Base-by-base conservation (phyloP, 805 yeast genomes). In the Nakazawaea anatomiae region DNA sequence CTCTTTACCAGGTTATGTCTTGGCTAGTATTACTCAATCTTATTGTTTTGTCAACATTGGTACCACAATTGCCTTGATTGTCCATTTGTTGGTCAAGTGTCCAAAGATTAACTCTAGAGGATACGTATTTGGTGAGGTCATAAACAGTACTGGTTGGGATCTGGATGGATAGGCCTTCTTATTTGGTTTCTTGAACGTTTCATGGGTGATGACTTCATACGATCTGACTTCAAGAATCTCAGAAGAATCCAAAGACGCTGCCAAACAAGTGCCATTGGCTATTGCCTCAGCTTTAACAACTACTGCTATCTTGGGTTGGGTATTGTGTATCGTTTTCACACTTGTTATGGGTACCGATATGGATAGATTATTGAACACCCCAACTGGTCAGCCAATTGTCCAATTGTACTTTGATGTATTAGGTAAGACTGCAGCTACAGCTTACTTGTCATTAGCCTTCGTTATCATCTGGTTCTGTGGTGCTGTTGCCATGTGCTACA, bases 131-230 rank as follows among this genome's bases (percentile, higher is more conserved):
- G 71, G 76, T 27, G 64, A 66, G 47, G 72, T 77, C 50, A 70
- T 73, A 44, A 72, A 77, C 57, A 60, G 57, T 45, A 74, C 82
- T 25, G 79, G 79, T 46, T 81, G 84, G 82, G 61, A 69, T 28
- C 60, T 67, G 4, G 67, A 69, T 44, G 85, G 84, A 4, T 80
- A 82, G 77, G 74, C 83, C 4, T 80, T 79, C 60, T 60, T 80
- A 58, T 76, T 76, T 52, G 75, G 79, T n/a, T 77, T 78, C 74
- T 68, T 76, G 62, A 80, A 80, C 39, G 79, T 76, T 14, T 72
- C 80, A 40, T 78, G 83, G 83, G 80, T 80, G 52, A 77, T 77
- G 71, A 80, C 82, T 30, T 74, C 79, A 32, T 78, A 77, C 58
- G 83, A 78, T 61, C 76, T 81, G 29, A 74, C 78, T 36, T 72